Base-by-base conservation (phyloP, 2,329 filamentous ascomycete species). In the Fusarium torreyae region DNA sequence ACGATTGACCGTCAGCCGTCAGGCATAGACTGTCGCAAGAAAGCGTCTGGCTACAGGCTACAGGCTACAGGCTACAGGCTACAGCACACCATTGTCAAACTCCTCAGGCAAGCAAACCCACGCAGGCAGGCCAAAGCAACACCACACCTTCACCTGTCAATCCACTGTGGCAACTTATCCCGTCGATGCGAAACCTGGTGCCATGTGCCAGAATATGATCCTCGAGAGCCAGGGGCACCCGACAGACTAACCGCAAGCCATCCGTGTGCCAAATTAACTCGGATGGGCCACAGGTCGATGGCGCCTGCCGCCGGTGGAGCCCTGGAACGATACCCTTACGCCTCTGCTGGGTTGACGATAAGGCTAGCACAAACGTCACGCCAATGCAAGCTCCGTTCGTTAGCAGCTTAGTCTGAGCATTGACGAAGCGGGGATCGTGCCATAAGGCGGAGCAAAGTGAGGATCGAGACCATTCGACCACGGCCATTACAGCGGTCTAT, bases 401-500 rank as follows among this genome's bases (percentile, higher is more conserved):
- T 72, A 71, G 55, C 49, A 72, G 58, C 60, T 57, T 64, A 61
- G 56, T 43, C 44, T 57, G 64, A 59, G 60, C 59, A 64, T 67
- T 49, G 50, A 59, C 45, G 45, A 54, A 63, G 67, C 67, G 72
- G 72, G 70, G 72, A 74, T 74, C 72, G 67, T 74, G 69, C 67
- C 69, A 75, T 69, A 63, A 68, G 73, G 68, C 73, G 73, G 69
- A 74, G 71, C 63, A 63, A 52, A 28, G 43, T 48, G 36, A 72
- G 65, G 68, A 75, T 75, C 73, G 71, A 75, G 73, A 75, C 71
- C 73, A 71, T 57, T 69, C 61, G 62, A 65, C 57, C 60, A 62
- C 64, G 65, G 57, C 44, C 55, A 69, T 72, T 56, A 52, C 58
- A 54, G 56, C 40, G 45, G 51, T 42, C 59, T 59, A 55, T 57